Base-by-base conservation (phyloP, 129 eudicot species). In the Tagetes patula region DNA sequence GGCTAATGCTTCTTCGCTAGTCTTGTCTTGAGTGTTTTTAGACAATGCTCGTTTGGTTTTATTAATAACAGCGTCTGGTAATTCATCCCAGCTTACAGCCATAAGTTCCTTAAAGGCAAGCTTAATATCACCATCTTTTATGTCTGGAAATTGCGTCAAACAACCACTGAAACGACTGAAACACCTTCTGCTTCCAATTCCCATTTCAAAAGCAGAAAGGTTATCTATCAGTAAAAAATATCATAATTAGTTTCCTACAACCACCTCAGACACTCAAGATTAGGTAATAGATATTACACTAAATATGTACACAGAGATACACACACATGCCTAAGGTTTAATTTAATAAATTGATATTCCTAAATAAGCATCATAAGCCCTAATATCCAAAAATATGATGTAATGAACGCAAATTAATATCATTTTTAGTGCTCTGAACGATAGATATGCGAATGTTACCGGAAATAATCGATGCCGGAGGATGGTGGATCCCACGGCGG, bases 51-150 rank as follows among this genome's bases (percentile, higher is more conserved):
- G 81, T 31, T 77, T 84, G 14, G 87, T 83, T 77, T 85, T 86
- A 42, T 88, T 70, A 34, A 91, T 67, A 63, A 90, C 85, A 33
- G 89, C 63, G 46, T 82, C 82, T 33, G 99, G 96, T 45, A 94
- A 69, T 67, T 94, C 94, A 75, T 85, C 92, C 97, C 97, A 94
- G 74, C 69, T 82, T 65, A 85, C 83, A 43, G 99, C 99, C 87
- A 90, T 85, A 63, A 90, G 84, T 65, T 88, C 94, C 88, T 94
- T 90, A 55, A 90, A 81, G 1, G 87, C 97, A 59, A 66, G 59
- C 68, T 81, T 79, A 5, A 94, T 86, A 67, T 88, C 96, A 58
- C 84, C 72, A 59, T 94, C 99, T 73, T 84, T 85, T 65, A 90
- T 90, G 40, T 67, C 82, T 80, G 99, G 97, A 61, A 82, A 69